phyloP scores from a whole-genome alignment of 148 eudicot species.

The Simmondsia chinensis region DNA sequence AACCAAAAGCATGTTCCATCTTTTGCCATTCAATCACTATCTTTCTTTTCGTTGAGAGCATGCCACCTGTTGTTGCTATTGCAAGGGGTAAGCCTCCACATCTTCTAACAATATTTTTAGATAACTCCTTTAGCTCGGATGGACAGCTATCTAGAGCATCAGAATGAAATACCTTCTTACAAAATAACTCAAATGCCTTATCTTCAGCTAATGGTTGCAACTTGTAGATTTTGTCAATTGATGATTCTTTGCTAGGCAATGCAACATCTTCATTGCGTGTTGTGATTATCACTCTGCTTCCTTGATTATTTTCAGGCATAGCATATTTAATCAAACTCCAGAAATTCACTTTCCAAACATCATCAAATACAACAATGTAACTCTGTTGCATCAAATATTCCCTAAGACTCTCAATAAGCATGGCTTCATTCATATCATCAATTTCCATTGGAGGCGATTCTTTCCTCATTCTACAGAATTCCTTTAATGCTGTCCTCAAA shows the following conservation, averaged over 20 bases:
- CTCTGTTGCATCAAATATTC: neutral
- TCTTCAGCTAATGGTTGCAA: neutral
- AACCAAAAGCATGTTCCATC: no score
- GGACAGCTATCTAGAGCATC: neutral
- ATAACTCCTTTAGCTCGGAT: neutral
- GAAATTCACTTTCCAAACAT: neutral
- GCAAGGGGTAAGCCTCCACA: conserved; percentile 6
- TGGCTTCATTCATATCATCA: neutral
- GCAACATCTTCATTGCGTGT: conserved; percentile 1
- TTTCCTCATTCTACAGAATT: neutral
- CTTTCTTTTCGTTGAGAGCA: no score
- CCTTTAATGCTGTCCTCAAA: neutral
- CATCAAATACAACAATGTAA: conserved; percentile 2
- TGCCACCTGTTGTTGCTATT: conserved; percentile 1
- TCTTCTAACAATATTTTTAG: neutral
- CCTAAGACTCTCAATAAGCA: neutral
- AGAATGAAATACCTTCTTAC: neutral
- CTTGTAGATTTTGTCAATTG: neutral
- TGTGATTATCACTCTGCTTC: conserved; percentile 6
- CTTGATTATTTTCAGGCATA: neutral
- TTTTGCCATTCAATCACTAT: no score
- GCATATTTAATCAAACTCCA: neutral
- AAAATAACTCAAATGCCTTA: neutral
- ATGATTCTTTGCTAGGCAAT: neutral
- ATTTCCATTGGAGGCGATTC: neutral